Conservation (phyloP, 371 early-diverging fungal species). For the Mucor saturninus region DNA sequence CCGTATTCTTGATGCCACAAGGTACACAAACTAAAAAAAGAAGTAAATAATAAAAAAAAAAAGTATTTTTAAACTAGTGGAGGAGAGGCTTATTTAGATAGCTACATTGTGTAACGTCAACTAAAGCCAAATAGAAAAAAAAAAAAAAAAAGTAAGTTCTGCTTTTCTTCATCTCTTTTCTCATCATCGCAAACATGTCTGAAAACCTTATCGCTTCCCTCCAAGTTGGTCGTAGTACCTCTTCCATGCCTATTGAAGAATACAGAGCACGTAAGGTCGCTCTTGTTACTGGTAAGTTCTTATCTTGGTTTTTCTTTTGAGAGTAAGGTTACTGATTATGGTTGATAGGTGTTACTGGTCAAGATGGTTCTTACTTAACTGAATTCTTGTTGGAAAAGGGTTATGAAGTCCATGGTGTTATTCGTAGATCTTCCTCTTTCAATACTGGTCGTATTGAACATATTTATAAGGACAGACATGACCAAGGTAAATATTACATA, state of each 20-base stretch:
- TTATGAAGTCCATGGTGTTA: constrained; percentile 86
- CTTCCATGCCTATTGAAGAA: constrained; percentile 52
- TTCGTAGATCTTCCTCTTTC: constrained; percentile 83
- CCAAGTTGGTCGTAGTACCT: constrained; percentile 30
- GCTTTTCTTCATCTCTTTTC: constrained; percentile 5
- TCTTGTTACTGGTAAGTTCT: constrained; percentile 62
- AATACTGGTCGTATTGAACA: constrained; percentile 87
- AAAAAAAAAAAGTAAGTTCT: not conserved
- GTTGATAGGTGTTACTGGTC: constrained; percentile 76
- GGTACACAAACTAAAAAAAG: too few species aligned
- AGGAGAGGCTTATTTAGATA: too few species aligned
- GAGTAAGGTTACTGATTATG: not conserved
- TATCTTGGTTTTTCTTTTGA: not conserved
- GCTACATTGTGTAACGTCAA: constrained; percentile 1
- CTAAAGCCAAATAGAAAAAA: constrained; percentile 6
- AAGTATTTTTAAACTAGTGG: too few species aligned
- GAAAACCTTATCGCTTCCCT: constrained; percentile 27
- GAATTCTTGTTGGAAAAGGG: constrained; percentile 80
- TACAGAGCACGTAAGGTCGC: constrained; percentile 70
- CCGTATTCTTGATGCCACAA: too few species aligned
- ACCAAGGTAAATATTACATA: constrained; percentile 47
- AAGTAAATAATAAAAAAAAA: too few species aligned
- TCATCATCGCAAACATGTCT: constrained; percentile 16
- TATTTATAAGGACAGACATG: constrained; percentile 77
- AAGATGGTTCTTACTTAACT: constrained; percentile 83